Conservation (phyloP, 495 filamentous ascomycete genomes). For the Astrocystis sublimbata region DNA sequence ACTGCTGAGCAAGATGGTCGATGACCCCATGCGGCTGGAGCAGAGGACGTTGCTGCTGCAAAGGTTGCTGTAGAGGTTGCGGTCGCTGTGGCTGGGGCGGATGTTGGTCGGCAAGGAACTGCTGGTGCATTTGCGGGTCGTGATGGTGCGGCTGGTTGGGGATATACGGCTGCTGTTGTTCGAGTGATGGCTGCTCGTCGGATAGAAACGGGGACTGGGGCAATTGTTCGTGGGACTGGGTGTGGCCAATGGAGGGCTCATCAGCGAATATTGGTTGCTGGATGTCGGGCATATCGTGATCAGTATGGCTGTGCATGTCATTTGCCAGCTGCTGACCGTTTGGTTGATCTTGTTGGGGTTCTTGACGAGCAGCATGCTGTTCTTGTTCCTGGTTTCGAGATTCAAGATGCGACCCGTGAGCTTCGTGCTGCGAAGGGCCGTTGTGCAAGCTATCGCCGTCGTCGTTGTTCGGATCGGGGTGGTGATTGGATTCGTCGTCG, state of each 20-base stretch:
- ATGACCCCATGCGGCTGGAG: slow-evolving; percentile 29
- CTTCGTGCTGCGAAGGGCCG: slow-evolving; percentile 23
- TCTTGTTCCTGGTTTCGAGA: slow-evolving; percentile 14
- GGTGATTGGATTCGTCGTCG: slow-evolving; percentile 11
- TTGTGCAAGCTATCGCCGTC: slow-evolving; percentile 21
- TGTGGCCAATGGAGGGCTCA: slow-evolving; percentile 20
- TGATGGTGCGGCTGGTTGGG: slow-evolving; percentile 22
- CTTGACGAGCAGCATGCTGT: slow-evolving; percentile 11
- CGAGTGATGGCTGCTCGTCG: slow-evolving; percentile 26
- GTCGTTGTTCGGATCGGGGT: slow-evolving; percentile 20
- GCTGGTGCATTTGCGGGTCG: slow-evolving; percentile 27
- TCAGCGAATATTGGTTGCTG: slow-evolving; percentile 21
- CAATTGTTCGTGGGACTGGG: slow-evolving; percentile 8
- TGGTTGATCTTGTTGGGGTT: slow-evolving; percentile 18
- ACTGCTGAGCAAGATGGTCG: slow-evolving; percentile 27
- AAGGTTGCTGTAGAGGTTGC: slow-evolving; percentile 32
- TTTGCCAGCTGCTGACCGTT: slow-evolving; percentile 25
- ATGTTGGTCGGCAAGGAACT: slow-evolving; percentile 30
- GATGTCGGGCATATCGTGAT: slow-evolving; percentile 21
- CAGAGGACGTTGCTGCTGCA: slow-evolving; percentile 29
- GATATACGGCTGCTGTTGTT: slow-evolving; percentile 25
- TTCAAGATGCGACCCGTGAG: slow-evolving; percentile 20
- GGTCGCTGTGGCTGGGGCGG: slow-evolving; percentile 29
- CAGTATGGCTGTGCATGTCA: slow-evolving; percentile 23
- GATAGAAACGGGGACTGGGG: slow-evolving; percentile 12